phyloP scores from a whole-genome alignment of 768 basidiomycete genomes.

The Nidularia sp. region DNA sequence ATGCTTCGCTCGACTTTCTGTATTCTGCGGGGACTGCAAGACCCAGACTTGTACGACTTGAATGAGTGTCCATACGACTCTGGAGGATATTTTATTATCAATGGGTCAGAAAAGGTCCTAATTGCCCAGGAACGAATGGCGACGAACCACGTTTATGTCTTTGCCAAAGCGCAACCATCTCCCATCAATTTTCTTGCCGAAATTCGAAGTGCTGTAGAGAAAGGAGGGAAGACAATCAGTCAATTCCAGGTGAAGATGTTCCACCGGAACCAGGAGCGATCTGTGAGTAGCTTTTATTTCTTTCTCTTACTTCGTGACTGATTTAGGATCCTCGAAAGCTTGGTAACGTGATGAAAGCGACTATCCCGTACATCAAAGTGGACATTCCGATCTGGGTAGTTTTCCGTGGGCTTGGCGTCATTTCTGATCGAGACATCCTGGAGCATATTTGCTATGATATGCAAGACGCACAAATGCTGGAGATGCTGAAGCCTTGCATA shows the following conservation, averaged over 20 bases:
- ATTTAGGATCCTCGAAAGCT: constrained; percentile 46
- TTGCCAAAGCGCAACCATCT: constrained; percentile 95
- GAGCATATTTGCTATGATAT: constrained; percentile 98
- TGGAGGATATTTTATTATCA: constrained; percentile 99
- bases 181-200: constrained; percentile 95
- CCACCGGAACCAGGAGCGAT: constrained; percentile 83
- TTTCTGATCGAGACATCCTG: constrained; percentile 95
- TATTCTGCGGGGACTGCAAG: constrained; percentile 75
- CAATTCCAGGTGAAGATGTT: constrained; percentile 99
- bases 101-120: constrained; percentile 98
- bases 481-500: constrained; percentile 97
- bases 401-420: constrained; percentile 95
- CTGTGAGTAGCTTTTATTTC: constrained; percentile 46
- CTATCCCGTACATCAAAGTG: constrained; percentile 96
- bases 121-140: constrained; percentile 99
- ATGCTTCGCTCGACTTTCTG: constrained; percentile 97
- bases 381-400: constrained; percentile 99
- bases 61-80: constrained; percentile 99
- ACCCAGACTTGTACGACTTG: constrained; percentile 81
- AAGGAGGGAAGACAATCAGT: constrained; percentile 96
- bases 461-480: constrained; percentile 93
- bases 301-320: constrained; percentile 5
- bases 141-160: constrained; percentile 98
- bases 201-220: constrained; percentile 96
- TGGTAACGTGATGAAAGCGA: constrained; percentile 93